Evolutionary conservation across 352 stramenopile genomes (phyloP).

Genomic region (Phytophthora rubi): DNA sequence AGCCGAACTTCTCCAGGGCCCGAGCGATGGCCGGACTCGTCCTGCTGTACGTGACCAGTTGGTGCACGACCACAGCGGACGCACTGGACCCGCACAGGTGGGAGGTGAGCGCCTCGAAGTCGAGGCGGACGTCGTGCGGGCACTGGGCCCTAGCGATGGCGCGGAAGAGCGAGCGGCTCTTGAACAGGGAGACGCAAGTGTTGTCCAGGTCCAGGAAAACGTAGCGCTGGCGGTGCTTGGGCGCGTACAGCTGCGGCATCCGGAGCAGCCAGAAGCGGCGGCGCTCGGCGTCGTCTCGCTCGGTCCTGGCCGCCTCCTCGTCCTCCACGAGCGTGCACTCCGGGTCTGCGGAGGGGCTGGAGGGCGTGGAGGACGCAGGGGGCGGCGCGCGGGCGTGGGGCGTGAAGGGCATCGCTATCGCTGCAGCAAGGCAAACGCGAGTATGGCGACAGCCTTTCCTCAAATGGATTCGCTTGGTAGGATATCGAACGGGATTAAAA

Average conservation of each 20-base stretch:
- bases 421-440: not conserved
- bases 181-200: constrained; percentile 12
- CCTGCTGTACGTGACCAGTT: constrained; percentile 22
- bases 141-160: constrained; percentile 7
- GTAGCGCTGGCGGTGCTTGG: constrained; percentile 26
- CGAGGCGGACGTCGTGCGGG: constrained; percentile 22
- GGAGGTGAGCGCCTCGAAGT: constrained; percentile 25
- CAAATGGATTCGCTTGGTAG: not conserved
- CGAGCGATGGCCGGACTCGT: constrained; percentile 20
- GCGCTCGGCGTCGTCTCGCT: constrained; percentile 26
- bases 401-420: not conserved
- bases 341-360: not conserved
- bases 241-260: constrained; percentile 21
- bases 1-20: constrained; percentile 22
- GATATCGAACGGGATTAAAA: not conserved
- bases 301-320: constrained; percentile 11
- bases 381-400: not conserved
- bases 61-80: constrained; percentile 13
- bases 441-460: not conserved
- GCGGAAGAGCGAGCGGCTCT: constrained; percentile 21
- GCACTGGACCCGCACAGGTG: constrained; percentile 16
- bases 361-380: not conserved
- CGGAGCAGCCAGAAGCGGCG: constrained; percentile 20
- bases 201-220: constrained; percentile 33
- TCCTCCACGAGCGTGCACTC: not conserved